Percentiles rank a stretch among this genome's conserved stretches.
These are phyloP conservation scores for Austroboletus eburneus DNA, from an alignment of 768 basidiomycete species.

Conservation along the genomic window DNA sequence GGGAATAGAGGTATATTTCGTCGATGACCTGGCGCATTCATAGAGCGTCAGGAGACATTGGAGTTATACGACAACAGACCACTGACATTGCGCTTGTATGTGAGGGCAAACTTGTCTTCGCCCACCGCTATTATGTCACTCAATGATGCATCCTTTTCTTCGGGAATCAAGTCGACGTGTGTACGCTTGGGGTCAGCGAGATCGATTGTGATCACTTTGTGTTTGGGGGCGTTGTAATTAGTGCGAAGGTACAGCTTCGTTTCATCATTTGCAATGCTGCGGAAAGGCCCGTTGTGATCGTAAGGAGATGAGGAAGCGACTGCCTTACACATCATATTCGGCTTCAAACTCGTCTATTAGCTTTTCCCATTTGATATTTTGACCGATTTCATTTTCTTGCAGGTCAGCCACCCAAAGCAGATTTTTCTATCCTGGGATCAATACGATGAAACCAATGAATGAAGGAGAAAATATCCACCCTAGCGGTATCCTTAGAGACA, in stretches of 20 bases:
- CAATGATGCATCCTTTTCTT: conserved; percentile 60
- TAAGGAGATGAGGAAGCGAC: not conserved
- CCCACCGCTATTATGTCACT: conserved; percentile 46
- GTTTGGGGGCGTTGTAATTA: conserved; percentile 59
- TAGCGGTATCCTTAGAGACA: conserved; percentile 56
- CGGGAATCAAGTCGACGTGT: conserved; percentile 61
- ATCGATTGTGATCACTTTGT: conserved; percentile 65
- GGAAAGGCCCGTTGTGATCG: conserved; percentile 1
- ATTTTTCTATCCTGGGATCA: conserved; percentile 58
- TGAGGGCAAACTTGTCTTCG: conserved; percentile 52
- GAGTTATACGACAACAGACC: not conserved
- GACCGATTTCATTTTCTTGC: conserved; percentile 52
- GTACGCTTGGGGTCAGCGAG: conserved; percentile 45
- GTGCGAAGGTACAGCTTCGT: conserved; percentile 61
- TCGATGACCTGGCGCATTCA: conserved; percentile 56
- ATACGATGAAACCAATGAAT: not conserved
- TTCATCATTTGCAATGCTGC: conserved; percentile 62
- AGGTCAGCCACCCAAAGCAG: conserved; percentile 71
- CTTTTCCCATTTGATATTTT: conserved; percentile 69
- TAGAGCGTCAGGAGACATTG: conserved; percentile 2
- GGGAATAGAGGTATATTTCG: conserved; percentile 68
- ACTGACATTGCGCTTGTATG: conserved; percentile 72
- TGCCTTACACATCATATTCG: conserved; percentile 57
- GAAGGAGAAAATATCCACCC: conserved; percentile 37
- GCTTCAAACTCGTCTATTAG: conserved; percentile 65